Evolutionary conservation across 1,284 basidiomycete genomes (phyloP), one percentile per base, ranked within the genome.

Genomic region (Mrakiaceae sp.): DNA sequence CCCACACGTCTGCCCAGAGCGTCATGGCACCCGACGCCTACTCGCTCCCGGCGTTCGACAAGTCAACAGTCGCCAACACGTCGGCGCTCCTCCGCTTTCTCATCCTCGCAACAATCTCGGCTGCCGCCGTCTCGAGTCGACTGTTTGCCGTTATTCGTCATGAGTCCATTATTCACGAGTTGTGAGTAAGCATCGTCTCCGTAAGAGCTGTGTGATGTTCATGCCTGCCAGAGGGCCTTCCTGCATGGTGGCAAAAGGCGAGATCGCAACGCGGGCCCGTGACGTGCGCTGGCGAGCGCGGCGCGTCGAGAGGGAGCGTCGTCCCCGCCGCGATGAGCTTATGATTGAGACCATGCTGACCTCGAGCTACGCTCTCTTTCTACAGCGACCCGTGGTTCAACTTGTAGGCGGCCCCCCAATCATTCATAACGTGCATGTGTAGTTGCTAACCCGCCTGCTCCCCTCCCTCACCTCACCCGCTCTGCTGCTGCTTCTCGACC

Each of bases 131-230:
- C 72, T 87, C 93, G 49, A 95, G 92, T 66, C 86, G 96, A 74
- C 81, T 98, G 71, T 99, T 99, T 75, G 94, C 95, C 68, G 96
- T 99, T 71, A 81, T 98, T 69, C 91, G 98, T 70, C 96, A 97
- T 75, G 96, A 99, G 80, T 93, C 90, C 82, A 93, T 98, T 73
- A 98, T 98, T 72, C 95, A 98, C 78, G 95, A 98, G 81, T 97
- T 97, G 90, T 92, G 69, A 70, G 90, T 83, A 39, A 55, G 58
- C 6, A 3, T 57, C 9, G n/a, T 62, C 52, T 55, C 53, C 49
- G 27, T 27, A 27, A 27, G 27, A 27, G 27, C 27, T 27, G 27
- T 2, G 27, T 27, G 27, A 27, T 1, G 27, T 27, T 27, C 53
- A 66, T 74, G 54, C 68, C 7, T 40, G 9, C 50, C 49, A 8